These are phyloP conservation scores for Fusarium sp. DNA, from an alignment of 2,329 filamentous ascomycete species.

Conservation along the genomic window DNA sequence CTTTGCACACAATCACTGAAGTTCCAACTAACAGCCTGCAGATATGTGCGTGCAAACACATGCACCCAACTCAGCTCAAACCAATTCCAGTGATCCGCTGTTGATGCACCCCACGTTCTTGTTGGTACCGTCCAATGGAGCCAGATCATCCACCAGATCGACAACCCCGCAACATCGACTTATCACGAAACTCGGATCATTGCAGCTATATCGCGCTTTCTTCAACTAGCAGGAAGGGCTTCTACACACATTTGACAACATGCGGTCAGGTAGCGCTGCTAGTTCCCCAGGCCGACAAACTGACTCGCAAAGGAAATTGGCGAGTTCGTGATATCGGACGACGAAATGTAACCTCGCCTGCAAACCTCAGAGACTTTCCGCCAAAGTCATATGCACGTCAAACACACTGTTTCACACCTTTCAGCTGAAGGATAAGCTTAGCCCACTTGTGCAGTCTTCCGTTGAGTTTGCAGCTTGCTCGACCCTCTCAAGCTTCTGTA, in stretches of 20 bases:
- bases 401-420: slow-evolving; percentile 4
- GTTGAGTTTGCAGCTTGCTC: slow-evolving; percentile 6
- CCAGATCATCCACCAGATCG: slow-evolving; percentile 43
- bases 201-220: not conserved
- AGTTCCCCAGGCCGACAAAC: not conserved
- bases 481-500: not conserved
- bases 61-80: slow-evolving; percentile 5
- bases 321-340: not conserved
- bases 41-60: not conserved
- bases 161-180: slow-evolving; percentile 41
- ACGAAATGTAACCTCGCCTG: slow-evolving; percentile 2
- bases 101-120: slow-evolving; percentile 40
- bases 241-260: not conserved
- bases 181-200: slow-evolving; percentile 7
- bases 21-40: not conserved
- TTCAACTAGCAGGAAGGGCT: not conserved
- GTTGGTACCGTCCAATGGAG: slow-evolving; percentile 35
- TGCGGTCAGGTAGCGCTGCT: slow-evolving; percentile 4
- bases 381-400: slow-evolving; percentile 1
- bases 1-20: not conserved
- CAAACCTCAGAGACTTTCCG: not conserved
- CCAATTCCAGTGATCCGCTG: slow-evolving; percentile 22
- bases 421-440: slow-evolving; percentile 19
- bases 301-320: slow-evolving; percentile 17
- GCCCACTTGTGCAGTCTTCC: slow-evolving; percentile 7